Conservation (phyloP, 768 basidiomycete genomes). For the Erythrobasidium yunnanense region DNA sequence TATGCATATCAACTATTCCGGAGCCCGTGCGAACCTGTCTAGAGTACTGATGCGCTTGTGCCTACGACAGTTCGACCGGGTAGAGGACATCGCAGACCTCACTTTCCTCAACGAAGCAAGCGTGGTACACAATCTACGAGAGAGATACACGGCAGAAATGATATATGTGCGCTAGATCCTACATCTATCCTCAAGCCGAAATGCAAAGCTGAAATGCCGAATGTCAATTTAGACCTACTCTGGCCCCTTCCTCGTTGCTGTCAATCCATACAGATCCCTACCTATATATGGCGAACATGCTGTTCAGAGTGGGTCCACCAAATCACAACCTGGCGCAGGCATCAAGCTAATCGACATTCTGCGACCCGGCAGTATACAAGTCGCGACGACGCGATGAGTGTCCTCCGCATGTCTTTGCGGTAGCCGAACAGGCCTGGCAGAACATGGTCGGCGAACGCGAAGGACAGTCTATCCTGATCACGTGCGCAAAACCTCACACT, state of each 20-base stretch:
- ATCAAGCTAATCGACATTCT: background rate
- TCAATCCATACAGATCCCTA: constrained; percentile 88
- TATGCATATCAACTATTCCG: background rate
- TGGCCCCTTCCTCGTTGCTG: constrained; percentile 91
- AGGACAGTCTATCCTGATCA: constrained; percentile 94
- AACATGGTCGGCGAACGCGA: constrained; percentile 96
- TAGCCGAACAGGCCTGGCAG: constrained; percentile 94
- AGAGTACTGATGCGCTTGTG: constrained; percentile 27
- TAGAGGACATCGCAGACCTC: constrained; percentile 94
- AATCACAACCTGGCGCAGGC: background rate
- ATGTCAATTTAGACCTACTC: constrained; percentile 86
- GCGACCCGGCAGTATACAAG: constrained; percentile 52
- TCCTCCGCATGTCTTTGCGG: constrained; percentile 90
- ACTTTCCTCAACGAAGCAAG: constrained; percentile 97
- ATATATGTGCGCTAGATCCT: constrained; percentile 80
- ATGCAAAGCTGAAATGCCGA: constrained; percentile 82
- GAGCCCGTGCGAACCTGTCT: background rate
- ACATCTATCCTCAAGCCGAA: constrained; percentile 41
- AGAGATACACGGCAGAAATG: constrained; percentile 78
- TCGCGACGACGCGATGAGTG: constrained; percentile 75
- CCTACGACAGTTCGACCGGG: constrained; percentile 62
- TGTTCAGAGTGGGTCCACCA: constrained; percentile 52
- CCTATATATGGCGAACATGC: constrained; percentile 83
- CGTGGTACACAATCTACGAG: constrained; percentile 91
- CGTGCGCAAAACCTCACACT: no score